Evolutionary conservation across 192 early-diverging fungal species (phyloP), one percentile per base, ranked within the genome.

Genomic region (Irineochytrium annulatum): DNA sequence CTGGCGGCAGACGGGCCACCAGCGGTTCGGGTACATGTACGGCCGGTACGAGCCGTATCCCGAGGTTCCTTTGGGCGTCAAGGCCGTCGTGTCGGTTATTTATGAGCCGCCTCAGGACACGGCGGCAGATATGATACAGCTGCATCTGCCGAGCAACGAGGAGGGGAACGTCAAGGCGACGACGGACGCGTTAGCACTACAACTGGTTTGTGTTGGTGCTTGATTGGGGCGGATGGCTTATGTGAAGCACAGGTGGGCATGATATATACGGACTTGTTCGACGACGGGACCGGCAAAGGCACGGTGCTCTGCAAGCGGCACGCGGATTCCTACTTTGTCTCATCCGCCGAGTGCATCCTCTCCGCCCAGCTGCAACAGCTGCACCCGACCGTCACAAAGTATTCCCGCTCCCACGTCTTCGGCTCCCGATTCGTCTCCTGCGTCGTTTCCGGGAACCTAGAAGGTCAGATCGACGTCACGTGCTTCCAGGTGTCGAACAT

Each of bases 381-480:
- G 60, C 68, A 93, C 63, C 91, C 88, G 26, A 85, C 82, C 20
- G 45, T 70, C 2, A 84, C 83, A 53, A 79, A 80, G 55, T 94
- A 89, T 75, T 86, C 89, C 5, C 65, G 77, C 17, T 81, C 82
- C 0, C 92, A 92, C 1, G 76, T 82, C 22, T 97, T 91, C 71
- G 90, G 92, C 14, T 89, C 87, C 65, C 90, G 94, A 58, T 96
- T 99, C 71, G 92, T 97, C 29, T 97, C 95, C 0, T 91, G 87
- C 71, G 88, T 95, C 3, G 76, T 99, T n/a, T 76, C 87, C n/a
- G 78, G 94, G 13, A 91, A 97, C 60, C 65, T 78, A 34, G 89
- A 96, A 27, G 87, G 87, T 22, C 83, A 81, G 32, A 90, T 99
- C 72, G 95, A 90, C 51, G 83, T 95, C 1, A 77, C 72, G 0